phyloP scores from a whole-genome alignment of 352 stramenopile genomes.

The Phytophthora cryptogea region DNA sequence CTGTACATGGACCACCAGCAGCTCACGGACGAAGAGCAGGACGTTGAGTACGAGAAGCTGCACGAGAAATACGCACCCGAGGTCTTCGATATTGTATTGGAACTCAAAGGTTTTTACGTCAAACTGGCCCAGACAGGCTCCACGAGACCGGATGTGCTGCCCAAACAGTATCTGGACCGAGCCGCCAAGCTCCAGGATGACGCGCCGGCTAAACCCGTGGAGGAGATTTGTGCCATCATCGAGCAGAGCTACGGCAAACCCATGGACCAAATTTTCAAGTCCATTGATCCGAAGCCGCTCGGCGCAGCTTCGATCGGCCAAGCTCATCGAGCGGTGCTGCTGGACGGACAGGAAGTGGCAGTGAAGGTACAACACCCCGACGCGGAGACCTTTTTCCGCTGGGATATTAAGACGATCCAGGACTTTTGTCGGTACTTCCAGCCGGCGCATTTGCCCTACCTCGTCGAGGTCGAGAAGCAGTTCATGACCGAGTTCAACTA shows the following conservation, averaged over 20 bases:
- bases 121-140: slow-evolving; percentile 86
- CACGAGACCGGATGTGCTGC: slow-evolving; percentile 79
- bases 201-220: slow-evolving; percentile 71
- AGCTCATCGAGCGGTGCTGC: slow-evolving; percentile 75
- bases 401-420: slow-evolving; percentile 97
- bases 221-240: slow-evolving; percentile 80
- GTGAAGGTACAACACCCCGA: slow-evolving; percentile 95
- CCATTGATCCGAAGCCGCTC: slow-evolving; percentile 72
- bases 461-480: slow-evolving; percentile 96
- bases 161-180: slow-evolving; percentile 79
- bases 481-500: slow-evolving; percentile 99
- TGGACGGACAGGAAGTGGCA: slow-evolving; percentile 74
- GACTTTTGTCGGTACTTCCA: slow-evolving; percentile 95
- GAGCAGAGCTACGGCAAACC: slow-evolving; percentile 71
- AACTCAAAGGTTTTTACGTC: slow-evolving; percentile 89
- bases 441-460: slow-evolving; percentile 91
- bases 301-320: slow-evolving; percentile 86
- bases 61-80: slow-evolving; percentile 78
- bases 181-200: slow-evolving; percentile 81
- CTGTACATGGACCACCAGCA: slow-evolving; percentile 68
- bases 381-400: slow-evolving; percentile 93
- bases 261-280: slow-evolving; percentile 53
- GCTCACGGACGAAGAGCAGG: slow-evolving; percentile 56
- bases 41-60: slow-evolving; percentile 71
- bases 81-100: slow-evolving; percentile 82